Base-by-base conservation (phyloP, 805 yeast genomes). In the Candida xiaguanensis region DNA sequence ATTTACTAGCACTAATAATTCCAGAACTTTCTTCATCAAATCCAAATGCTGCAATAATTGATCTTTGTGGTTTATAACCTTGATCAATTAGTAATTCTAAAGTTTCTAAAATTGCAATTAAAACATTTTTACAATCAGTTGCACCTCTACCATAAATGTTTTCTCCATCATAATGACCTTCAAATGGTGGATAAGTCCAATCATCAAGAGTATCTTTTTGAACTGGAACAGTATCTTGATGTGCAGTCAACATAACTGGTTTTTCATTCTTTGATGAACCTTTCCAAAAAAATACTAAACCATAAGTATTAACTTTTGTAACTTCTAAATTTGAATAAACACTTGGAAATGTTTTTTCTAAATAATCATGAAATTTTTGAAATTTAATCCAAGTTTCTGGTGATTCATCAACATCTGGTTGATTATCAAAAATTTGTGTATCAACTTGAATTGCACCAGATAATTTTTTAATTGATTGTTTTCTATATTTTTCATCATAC, bases 1-100 rank as follows among this genome's bases (percentile, higher is more conserved):
- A 62, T 12, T 58, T 38, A 1, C 54, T 48, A 9, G 95, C 95
- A 35, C 90, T 89, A n/a, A 65, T 56, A 18, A 47, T 40, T 4
- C 95, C 93, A 29, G 75, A 66, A 24, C 77, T 70, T 56, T 87
- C 95, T 61, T 86, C 95, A 53, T 87, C 95, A 48, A 76, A 84
- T 2, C 95, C 95, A 50, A 81, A 76, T 0, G 85, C 78, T 2
- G 81, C 50, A 5, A 86, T 44, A 11, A 85, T 55, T 2, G 86
- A 70, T 59, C 95, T 75, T 38, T 70, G 55, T 11, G 89, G 86
- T 23, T 52, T 39, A 61, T 69, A 83, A 2, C 70, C 80, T 22
- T 67, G 74, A 17, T 56, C 50, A 29, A 85, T 50, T 27, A 83
- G 61, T 24, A 82, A 58, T 50, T 82, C 87, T 17, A 78, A 53